Base-by-base conservation (phyloP, 192 early-diverging fungal genomes). In the Lobosporangium transversale region DNA sequence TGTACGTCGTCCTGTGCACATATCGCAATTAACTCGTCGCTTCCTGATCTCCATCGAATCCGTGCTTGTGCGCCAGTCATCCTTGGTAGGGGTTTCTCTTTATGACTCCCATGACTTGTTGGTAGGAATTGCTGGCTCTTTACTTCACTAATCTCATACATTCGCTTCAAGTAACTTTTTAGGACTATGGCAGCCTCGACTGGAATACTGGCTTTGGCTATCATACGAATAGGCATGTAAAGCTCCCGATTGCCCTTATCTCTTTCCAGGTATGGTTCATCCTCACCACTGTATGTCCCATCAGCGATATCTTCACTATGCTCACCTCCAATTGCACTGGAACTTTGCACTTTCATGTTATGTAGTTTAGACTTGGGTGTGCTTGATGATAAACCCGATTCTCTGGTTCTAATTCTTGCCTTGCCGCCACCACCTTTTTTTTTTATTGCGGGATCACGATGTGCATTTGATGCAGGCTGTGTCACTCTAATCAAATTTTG, bases 61-160 rank as follows among this genome's bases (percentile, higher is more conserved):
- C 59, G 36, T 3, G 73, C 53, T 18, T 36, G 26, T 7, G 42
- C 14, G 0, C 73, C 73, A 10, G 49, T 44, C 27, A 49, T 26
- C 36, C 53, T 57, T 24, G 45, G 35, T 9, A 29, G 20, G 6
- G 73, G 73, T 17, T 67, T 67, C 40, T 76, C 73, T 36, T 62
- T 66, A 40, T 76, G 65, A 26, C 30, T 67, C 2, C 42, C 63
- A 23, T 54, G 42, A 7, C 64, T 50, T 1, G 35, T 45, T 5
- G 63, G 58, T 48, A 67, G 73, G 59, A 76, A 76, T 30, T 76
- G 73, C 23, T 76, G 73, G 53, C 58, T 59, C 30, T 62, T 76
- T 1, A 37, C 20, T 33, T 76, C 73, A 26, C 64, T 76, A 2
- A 76, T 32, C 32, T 67, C 65, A 32, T 76, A 76, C 2, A 66